Percentiles rank a stretch among this genome's conserved stretches.
Evolutionary conservation across 1,284 basidiomycete genomes (phyloP).

Genomic region (Jaminaea rosea): DNA sequence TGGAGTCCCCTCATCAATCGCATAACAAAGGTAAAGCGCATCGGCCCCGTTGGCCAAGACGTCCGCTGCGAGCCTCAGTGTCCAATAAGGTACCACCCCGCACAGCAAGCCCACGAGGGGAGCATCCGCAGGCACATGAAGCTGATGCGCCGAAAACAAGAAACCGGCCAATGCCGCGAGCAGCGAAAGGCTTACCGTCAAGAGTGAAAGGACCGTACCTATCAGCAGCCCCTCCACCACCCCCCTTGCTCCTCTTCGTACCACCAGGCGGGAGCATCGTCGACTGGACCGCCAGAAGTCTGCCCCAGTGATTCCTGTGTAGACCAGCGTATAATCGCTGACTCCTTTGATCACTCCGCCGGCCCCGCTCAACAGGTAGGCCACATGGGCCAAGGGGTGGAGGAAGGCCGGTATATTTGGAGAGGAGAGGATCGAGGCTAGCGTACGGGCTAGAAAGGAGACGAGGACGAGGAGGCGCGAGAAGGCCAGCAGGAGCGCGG

Average conservation of each 20-base stretch:
- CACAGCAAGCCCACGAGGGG: constrained; percentile 67
- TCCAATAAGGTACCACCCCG: constrained; percentile 68
- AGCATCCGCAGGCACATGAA: constrained; percentile 67
- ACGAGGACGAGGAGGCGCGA: constrained; percentile 52
- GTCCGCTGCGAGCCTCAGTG: constrained; percentile 71
- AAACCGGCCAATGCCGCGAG: constrained; percentile 75
- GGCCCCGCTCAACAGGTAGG: constrained; percentile 62
- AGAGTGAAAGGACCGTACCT: constrained; percentile 57
- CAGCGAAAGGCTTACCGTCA: constrained; percentile 65
- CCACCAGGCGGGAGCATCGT: constrained; percentile 57
- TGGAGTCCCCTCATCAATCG: constrained; percentile 75
- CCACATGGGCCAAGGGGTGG: constrained; percentile 50
- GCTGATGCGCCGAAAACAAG: constrained; percentile 74
- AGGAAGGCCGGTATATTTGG: constrained; percentile 35
- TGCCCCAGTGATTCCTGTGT: constrained; percentile 75
- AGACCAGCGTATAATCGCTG: constrained; percentile 72
- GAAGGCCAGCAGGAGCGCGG: constrained; percentile 65
- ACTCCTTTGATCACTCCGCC: constrained; percentile 24
- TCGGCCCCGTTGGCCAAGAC: constrained; percentile 72
- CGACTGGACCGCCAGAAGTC: constrained; percentile 69
- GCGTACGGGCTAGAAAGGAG: constrained; percentile 52
- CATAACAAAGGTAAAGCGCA: constrained; percentile 76
- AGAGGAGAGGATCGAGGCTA: constrained; percentile 4
- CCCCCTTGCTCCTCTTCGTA: constrained; percentile 47
- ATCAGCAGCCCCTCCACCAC: constrained; percentile 56